Conservation (phyloP, 805 yeast species). For the Clavispora asparagi region DNA sequence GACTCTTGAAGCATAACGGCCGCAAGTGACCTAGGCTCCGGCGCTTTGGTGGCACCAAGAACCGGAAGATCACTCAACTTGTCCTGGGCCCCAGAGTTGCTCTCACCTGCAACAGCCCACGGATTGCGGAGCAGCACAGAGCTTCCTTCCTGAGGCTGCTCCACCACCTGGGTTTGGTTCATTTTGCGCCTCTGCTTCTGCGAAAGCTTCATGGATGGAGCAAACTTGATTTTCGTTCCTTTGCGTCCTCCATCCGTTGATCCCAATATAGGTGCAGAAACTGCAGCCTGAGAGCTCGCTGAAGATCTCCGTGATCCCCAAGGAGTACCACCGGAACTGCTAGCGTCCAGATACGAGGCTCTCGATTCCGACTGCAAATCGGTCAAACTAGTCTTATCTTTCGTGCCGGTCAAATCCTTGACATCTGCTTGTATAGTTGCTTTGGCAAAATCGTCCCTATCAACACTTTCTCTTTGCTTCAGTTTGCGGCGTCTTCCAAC, state of each 20-base stretch:
- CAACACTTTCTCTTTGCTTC: not conserved
- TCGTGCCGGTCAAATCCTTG: not conserved
- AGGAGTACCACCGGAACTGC: not conserved
- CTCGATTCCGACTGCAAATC: not conserved
- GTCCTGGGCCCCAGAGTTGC: not conserved
- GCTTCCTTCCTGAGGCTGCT: not conserved
- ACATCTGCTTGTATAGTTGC: not conserved
- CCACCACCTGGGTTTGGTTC: slow-evolving; percentile 10
- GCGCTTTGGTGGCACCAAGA: slow-evolving; percentile 10
- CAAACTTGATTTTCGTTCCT: slow-evolving; percentile 26
- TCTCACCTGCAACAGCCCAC: slow-evolving; percentile 1
- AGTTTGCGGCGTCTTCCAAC: slow-evolving; percentile 4
- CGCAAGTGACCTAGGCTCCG: slow-evolving; percentile 19
- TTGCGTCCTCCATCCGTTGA: slow-evolving; percentile 10
- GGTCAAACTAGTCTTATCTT: not conserved
- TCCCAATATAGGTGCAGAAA: slow-evolving; percentile 7
- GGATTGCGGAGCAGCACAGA: not conserved
- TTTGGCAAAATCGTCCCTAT: not conserved
- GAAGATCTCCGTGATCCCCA: slow-evolving; percentile 6
- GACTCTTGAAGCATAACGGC: slow-evolving; percentile 47
- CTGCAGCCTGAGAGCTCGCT: not conserved
- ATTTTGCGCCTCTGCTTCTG: slow-evolving; percentile 55
- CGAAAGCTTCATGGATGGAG: slow-evolving; percentile 42
- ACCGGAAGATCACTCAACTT: slow-evolving; percentile 14
- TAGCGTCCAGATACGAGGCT: not conserved